Evolutionary conservation across 257 asterid species (phyloP), one percentile per base, ranked within the genome.

Genomic region (Nicotiana noctiflora): DNA sequence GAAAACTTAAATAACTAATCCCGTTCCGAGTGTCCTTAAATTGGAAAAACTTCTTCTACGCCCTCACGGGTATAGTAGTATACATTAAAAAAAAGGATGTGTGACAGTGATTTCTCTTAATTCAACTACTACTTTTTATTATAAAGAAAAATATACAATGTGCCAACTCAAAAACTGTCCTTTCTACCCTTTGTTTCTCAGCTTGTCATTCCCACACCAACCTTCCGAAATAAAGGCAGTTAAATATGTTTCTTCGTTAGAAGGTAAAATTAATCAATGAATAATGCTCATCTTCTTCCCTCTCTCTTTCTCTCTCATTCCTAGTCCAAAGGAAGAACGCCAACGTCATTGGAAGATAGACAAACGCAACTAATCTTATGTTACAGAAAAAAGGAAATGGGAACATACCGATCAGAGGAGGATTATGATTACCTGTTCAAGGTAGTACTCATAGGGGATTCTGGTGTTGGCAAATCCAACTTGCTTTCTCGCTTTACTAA

Each of bases 361-460:
- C n/a, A 70, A 70, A 21, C 59, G 21, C 77, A 68, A 68, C 56
- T 68, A 9, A 18, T 34, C 56, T 40, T 37, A 67, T 11, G 55
- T 67, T 9, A n/a, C 31, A 67, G 6, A 21, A 44, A 17, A 6
- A 10, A 23, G 46, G 60, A 44, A 80, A 83, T 84, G 88, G 89
- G 89, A 75, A 52, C 87, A 61, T 85, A 85, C 70, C 84, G 85
- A 57, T 85, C 85, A 8, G 89, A 88, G 66, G 89, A 88, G 59
- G 90, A 88, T 84, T 88, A 88, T 52, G 91, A 88, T 70, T 86
- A 88, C 85, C 85, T 88, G 49, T 88, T 84, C 59, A 88, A 88
- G 88, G 89, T 88, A 72, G 89, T 88, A 7, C 79, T 88, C 32
- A 88, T 87, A 15, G 88, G 88, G 3, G 90, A 87, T 55, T 87